Evolutionary conservation across 2,329 filamentous ascomycete species (phyloP), one percentile per base, ranked within the genome.

Genomic region (Aspergillus pseudoglaucus): DNA sequence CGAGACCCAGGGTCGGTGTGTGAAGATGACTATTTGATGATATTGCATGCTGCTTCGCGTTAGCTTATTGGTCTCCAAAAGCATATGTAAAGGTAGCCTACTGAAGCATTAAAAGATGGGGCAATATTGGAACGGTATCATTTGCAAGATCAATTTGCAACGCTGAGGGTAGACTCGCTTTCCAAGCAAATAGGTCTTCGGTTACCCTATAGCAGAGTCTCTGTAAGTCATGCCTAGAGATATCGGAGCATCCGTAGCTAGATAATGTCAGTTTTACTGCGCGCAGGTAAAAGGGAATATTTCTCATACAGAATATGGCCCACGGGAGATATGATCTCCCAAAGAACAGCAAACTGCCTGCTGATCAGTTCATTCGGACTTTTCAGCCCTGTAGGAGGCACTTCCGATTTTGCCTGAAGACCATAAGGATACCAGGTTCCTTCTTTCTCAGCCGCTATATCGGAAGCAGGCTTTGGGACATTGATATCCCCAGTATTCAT

Each of bases 1-100:
- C 3, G 71, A 72, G 15, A 73, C 65, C 66, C 68, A 73, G 10
- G 72, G 72, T 2, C 72, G 61, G 40, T 73, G 70, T 47, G 70
- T 63, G 53, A 71, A 70, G 22, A 73, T 73, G 44, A 71, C 60
- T 2, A 72, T 67, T 44, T 72, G 68, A 48, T 73, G 63, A 45
- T 72, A 73, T 62, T 72, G 68, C 62, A 73, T 68, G 45, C 67
- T 70, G 23, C 42, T 18, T 27, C 2, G 4, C 6, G 23, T 47
- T 38, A 53, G 44, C 5, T 23, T 42, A 6, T n/a, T 49, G 22
- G 50, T 23, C 8, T 17, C 40, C 17, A 14, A n/a, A 10, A 33
- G 18, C 5, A 6, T 25, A 4, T 14, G 15, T 6, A 14, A 8
- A 5, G 8, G 32, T 30, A 2, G 53, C 60, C 49, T 60, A 71